These are phyloP conservation scores for Naumovozyma castellii DNA, from an alignment of 805 yeast species.

Conservation along the genomic window DNA sequence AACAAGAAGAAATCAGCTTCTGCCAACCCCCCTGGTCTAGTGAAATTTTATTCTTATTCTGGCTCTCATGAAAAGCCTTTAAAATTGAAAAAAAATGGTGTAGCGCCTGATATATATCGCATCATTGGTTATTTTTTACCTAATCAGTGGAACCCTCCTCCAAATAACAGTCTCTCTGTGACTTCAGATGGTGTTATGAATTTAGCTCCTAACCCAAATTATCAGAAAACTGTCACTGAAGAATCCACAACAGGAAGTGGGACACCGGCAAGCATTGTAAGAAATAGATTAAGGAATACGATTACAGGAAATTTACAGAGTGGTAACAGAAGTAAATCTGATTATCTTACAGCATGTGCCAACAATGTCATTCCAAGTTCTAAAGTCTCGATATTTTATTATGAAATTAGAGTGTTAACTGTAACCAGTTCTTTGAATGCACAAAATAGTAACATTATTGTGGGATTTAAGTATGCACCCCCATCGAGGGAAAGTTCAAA, in stretches of 20 bases:
- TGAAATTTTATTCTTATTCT: not conserved
- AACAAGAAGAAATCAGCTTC: not conserved
- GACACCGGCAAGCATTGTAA: conserved; percentile 9
- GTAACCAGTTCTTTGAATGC: conserved; percentile 23
- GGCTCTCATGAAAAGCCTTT: conserved; percentile 3
- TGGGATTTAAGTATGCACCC: conserved; percentile 22
- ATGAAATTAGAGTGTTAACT: conserved; percentile 20
- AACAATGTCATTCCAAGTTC: conserved; percentile 18
- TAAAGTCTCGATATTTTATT: conserved; percentile 23
- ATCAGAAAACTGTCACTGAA: conserved; percentile 16
- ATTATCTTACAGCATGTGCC: conserved; percentile 24
- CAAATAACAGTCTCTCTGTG: conserved; percentile 17
- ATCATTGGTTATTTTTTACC: conserved; percentile 25
- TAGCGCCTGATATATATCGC: conserved; percentile 18
- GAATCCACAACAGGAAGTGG: conserved; percentile 7
- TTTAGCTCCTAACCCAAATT: conserved; percentile 20
- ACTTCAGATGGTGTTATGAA: conserved; percentile 23
- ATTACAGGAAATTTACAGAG: conserved; percentile 2
- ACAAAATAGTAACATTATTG: conserved; percentile 19
- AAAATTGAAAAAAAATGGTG: conserved; percentile 13
- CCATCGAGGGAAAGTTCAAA: not conserved
- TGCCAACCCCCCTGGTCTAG: not conserved
- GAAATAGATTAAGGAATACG: conserved; percentile 17
- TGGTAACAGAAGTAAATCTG: conserved; percentile 12
- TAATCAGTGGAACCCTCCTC: conserved; percentile 20